Conservation (phyloP, 768 basidiomycete species). For the Termitomyces sp. region DNA sequence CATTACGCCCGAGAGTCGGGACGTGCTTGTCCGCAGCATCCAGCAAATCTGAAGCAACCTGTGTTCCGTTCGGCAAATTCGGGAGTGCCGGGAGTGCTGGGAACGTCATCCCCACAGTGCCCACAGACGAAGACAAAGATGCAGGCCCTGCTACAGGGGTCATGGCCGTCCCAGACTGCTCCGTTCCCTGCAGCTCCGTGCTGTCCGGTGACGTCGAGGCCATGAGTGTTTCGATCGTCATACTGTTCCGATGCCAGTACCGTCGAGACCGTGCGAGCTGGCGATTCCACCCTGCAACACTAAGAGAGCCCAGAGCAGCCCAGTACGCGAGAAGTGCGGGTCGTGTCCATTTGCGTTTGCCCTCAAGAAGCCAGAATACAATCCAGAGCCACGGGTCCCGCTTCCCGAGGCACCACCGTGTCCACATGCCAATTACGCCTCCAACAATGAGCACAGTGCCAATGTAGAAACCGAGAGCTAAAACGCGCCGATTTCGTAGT, state of each 20-base stretch:
- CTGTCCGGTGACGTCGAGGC: constrained; percentile 21
- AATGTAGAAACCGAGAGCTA: constrained; percentile 81
- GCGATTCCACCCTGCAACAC: constrained; percentile 92
- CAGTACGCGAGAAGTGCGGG: constrained; percentile 80
- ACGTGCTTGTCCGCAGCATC: constrained; percentile 89
- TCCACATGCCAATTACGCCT: constrained; percentile 87
- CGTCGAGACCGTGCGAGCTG: constrained; percentile 77
- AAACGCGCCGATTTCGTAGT: constrained; percentile 69
- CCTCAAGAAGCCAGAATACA: constrained; percentile 72
- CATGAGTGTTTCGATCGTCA: constrained; percentile 29
- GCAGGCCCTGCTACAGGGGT: constrained; percentile 5
- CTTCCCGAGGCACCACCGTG: constrained; percentile 75
- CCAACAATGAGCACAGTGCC: constrained; percentile 74
- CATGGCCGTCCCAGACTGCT: constrained; percentile 1
- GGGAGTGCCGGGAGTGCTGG: constrained; percentile 48
- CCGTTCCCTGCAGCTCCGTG: not conserved
- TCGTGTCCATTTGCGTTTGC: constrained; percentile 73
- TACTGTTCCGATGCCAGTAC: constrained; percentile 46
- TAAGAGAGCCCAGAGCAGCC: constrained; percentile 72
- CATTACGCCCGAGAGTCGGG: constrained; percentile 86
- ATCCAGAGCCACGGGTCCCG: constrained; percentile 89
- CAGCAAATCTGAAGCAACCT: constrained; percentile 58
- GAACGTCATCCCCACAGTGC: constrained; percentile 32
- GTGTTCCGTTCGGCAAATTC: constrained; percentile 40
- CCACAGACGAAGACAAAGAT: constrained; percentile 9